Percentiles rank a stretch among this genome's conserved stretches.
Conservation (phyloP, 2,329 filamentous ascomycete genomes). For the Davidsoniella virescens region DNA sequence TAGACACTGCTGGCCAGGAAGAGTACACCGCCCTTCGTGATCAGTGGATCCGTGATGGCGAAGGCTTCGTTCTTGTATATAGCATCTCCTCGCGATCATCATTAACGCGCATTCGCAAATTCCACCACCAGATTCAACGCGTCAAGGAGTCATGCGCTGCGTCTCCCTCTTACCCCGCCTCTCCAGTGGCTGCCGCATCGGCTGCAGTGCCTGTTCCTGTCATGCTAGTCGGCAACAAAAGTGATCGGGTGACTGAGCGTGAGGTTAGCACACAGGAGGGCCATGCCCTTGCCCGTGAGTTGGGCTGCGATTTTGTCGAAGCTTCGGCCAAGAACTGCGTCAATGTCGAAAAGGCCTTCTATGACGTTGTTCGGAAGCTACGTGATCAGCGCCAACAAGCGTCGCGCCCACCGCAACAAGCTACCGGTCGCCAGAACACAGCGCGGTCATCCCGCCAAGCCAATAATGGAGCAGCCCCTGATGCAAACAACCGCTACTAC, state of each 20-base stretch:
- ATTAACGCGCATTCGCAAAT: conserved; percentile 85
- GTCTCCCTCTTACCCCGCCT: conserved; percentile 62
- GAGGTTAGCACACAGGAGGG: conserved; percentile 96
- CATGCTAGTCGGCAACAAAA: conserved; percentile 98
- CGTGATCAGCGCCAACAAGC: conserved; percentile 59
- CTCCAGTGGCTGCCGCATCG: conserved; percentile 45
- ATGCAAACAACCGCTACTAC: conserved; percentile 19
- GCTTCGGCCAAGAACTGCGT: conserved; percentile 96
- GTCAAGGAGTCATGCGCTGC: conserved; percentile 81
- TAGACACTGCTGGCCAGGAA: conserved; percentile 95
- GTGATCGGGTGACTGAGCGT: conserved; percentile 85
- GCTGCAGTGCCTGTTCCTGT: conserved; percentile 64
- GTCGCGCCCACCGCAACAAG: conserved; percentile 21
- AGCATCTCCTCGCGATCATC: conserved; percentile 95
- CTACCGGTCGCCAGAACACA: conserved; percentile 17
- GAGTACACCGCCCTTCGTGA: conserved; percentile 94
- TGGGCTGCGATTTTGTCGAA: conserved; percentile 93
- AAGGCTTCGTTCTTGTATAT: conserved; percentile 95
- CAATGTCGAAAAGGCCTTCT: conserved; percentile 97
- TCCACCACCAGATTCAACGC: conserved; percentile 91
- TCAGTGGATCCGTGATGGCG: conserved; percentile 96
- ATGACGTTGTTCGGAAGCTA: conserved; percentile 86
- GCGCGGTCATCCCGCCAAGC: conserved; percentile 15
- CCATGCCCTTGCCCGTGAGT: conserved; percentile 72
- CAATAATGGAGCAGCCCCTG: conserved; percentile 10